Evolutionary conservation across 1,139 yeast species (phyloP).

Genomic region (Sugiyamaella neomexicana): DNA sequence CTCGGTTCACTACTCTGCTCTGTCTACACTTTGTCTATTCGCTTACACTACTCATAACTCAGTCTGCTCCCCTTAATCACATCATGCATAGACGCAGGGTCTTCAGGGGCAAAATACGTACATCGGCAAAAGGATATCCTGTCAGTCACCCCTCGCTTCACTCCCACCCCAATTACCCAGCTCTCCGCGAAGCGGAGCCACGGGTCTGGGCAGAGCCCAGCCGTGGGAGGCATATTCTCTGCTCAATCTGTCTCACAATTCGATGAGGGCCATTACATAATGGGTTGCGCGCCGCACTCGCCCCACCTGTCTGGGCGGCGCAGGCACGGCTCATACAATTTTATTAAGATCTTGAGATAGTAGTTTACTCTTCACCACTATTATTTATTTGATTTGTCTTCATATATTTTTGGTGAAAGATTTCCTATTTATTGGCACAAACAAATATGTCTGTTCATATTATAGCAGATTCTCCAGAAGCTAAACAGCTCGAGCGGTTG

Average conservation of each 20-base stretch:
- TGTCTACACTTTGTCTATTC: too few species aligned
- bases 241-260: too few species aligned
- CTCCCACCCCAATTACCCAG: too few species aligned
- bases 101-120: background rate
- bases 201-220: too few species aligned
- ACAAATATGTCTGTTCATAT: slow-evolving; percentile 10
- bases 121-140: too few species aligned
- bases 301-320: background rate
- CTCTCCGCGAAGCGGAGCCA: too few species aligned
- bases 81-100: background rate
- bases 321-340: background rate
- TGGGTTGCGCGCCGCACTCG: background rate
- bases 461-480: slow-evolving; percentile 26
- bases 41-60: too few species aligned
- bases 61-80: background rate
- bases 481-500: slow-evolving; percentile 24
- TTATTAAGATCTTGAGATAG: background rate
- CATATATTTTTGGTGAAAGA: background rate
- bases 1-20: too few species aligned
- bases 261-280: background rate
- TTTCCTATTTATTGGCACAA: too few species aligned
- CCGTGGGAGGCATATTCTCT: too few species aligned
- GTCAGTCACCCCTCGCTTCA: too few species aligned
- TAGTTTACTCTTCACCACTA: background rate
- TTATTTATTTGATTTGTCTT: background rate